Base-by-base conservation (phyloP, 306 rosid species). In the Citrullus mucosospermus region DNA sequence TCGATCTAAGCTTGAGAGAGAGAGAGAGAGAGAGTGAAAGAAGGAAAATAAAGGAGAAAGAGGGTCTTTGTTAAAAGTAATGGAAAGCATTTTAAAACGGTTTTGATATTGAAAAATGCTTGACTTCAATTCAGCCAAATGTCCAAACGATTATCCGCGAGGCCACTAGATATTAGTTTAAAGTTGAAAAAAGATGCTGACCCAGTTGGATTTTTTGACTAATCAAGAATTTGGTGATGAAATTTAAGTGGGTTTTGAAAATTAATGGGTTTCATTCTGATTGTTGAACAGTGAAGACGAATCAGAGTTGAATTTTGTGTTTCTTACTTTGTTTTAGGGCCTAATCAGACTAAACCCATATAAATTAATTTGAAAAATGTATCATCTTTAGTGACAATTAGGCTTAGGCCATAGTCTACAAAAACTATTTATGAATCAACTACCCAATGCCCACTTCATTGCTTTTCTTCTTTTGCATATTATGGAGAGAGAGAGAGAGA, bases 81-180 rank as follows among this genome's bases (percentile, higher is more conserved):
- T 75, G 73, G 87, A 25, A 43, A 36, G 71, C 12, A 18, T 43
- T 41, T 44, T 8, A 78, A 25, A 25, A 62, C 34, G 39, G 72
- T 61, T 78, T 53, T 41, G 53, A 78, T n/a, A 70, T 55, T 80
- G 71, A 78, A 76, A 32, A 53, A 84, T 81, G 78, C 85, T 87
- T 78, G 85, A 82, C 86, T 88, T 83, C 18, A 36, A 59, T 58
- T 73, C 70, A 62, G 65, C 77, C 81, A 55, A 82, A 22, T 25
- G 41, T 71, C 39, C 58, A 5, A 48, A 8, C 9, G 58, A 48
- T 71, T 71, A 22, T 14, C 22, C 8, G 9, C 4, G 53, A 63
- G 13, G 10, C 6, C 12, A 63, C 38, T 63, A 0, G n/a, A 63
- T 32, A 63, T 43, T 44, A 10, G 56, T n/a, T 70, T 25, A 44